These are phyloP conservation scores for Rhododendron kiyosumense DNA, from an alignment of 148 eudicot genomes.

Conservation along the genomic window DNA sequence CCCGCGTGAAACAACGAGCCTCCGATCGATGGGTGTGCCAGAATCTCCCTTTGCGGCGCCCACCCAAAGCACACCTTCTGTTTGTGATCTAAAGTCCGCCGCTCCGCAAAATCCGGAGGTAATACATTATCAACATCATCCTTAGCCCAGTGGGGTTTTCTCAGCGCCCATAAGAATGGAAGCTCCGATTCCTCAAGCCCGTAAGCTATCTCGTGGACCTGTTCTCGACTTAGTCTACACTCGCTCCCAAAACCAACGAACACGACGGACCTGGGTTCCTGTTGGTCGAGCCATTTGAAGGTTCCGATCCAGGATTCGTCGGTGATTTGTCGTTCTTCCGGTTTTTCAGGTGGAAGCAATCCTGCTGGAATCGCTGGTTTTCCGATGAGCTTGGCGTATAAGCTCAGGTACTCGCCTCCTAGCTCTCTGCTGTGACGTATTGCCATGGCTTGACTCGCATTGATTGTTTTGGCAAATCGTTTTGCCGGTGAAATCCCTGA, in stretches of 20 bases:
- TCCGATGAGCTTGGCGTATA: background rate
- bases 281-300: constrained; percentile 24
- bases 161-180: constrained; percentile 17
- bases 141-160: constrained; percentile 11
- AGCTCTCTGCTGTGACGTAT: constrained; percentile 15
- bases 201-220: constrained; percentile 14
- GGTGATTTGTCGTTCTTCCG: background rate
- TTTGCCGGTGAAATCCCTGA: background rate
- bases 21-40: constrained; percentile 24
- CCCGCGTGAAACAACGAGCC: constrained; percentile 26
- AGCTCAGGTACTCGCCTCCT: constrained; percentile 14
- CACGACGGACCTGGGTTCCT: constrained; percentile 9
- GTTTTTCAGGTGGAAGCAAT: constrained; percentile 11
- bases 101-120: constrained; percentile 6
- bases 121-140: constrained; percentile 10
- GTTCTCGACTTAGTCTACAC: constrained; percentile 10
- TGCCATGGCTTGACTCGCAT: background rate
- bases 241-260: constrained; percentile 29
- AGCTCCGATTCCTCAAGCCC: constrained; percentile 15
- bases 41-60: constrained; percentile 27
- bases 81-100: constrained; percentile 7
- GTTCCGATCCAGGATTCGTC: constrained; percentile 7
- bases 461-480: constrained; percentile 7
- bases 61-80: constrained; percentile 22
- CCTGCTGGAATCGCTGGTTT: constrained; percentile 16